Evolutionary conservation across 345 rosid species (phyloP).

Genomic region (Alliaria petiolata): DNA sequence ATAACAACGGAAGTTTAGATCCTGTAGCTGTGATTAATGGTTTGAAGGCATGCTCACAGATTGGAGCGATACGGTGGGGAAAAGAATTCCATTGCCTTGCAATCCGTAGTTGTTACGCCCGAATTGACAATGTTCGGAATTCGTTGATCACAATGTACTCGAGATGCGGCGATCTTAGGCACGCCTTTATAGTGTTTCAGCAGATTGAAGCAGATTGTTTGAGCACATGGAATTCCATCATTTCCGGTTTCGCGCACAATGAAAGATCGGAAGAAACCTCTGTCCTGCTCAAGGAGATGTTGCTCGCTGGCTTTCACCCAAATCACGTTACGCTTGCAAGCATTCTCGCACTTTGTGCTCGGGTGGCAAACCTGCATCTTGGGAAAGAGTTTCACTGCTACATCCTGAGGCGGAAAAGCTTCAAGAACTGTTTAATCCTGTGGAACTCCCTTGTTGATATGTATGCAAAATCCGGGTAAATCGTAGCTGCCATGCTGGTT

Average conservation of each 20-base stretch:
- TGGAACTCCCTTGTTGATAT: conserved; percentile 75
- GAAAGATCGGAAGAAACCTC: conserved; percentile 51
- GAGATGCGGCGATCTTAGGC: conserved; percentile 52
- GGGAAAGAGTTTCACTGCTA: conserved; percentile 79
- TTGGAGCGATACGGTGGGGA: conserved; percentile 49
- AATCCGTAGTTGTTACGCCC: conserved; percentile 31
- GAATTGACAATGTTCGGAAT: conserved; percentile 47
- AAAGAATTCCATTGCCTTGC: conserved; percentile 64
- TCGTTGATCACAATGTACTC: conserved; percentile 74
- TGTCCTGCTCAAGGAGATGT: conserved; percentile 54
- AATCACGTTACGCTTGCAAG: conserved; percentile 69
- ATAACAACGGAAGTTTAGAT: conserved; percentile 44
- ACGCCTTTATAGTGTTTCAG: conserved; percentile 46
- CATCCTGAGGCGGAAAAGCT: conserved; percentile 45
- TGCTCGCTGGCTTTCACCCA: conserved; percentile 54
- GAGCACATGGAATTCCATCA: conserved; percentile 71
- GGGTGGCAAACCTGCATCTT: conserved; percentile 60
- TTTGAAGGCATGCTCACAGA: conserved; percentile 64
- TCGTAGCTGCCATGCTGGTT: conserved; percentile 46
- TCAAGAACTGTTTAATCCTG: conserved; percentile 38
- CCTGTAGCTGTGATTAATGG: conserved; percentile 51
- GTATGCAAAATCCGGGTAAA: conserved; percentile 68
- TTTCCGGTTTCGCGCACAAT: conserved; percentile 53
- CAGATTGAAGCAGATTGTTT: conserved; percentile 38
- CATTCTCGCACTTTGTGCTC: conserved; percentile 64